Evolutionary conservation across 2,329 filamentous ascomycete genomes (phyloP).

Genomic region (Drechslera avenae): DNA sequence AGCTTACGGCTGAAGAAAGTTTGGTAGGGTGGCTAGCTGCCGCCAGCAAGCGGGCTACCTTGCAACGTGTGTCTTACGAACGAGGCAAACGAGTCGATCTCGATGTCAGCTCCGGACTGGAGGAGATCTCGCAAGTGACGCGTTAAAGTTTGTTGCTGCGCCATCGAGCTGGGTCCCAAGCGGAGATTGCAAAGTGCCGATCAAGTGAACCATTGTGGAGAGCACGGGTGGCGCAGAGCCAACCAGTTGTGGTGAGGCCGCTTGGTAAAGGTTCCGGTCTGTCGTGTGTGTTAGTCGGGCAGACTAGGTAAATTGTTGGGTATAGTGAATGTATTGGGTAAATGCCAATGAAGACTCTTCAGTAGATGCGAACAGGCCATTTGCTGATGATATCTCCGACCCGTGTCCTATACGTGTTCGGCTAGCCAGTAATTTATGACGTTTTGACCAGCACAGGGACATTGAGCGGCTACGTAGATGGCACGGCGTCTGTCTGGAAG

Average conservation of each 20-base stretch:
- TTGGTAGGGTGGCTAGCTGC: conserved; percentile 13
- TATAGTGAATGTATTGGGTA: neutral
- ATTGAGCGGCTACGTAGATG: conserved; percentile 1
- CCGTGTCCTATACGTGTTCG: too few species aligned
- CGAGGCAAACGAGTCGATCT: neutral
- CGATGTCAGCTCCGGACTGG: conserved; percentile 1
- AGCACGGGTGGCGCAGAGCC: conserved; percentile 7
- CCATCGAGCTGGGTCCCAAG: conserved; percentile 6
- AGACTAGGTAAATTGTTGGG: conserved; percentile 5
- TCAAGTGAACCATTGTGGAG: conserved; percentile 15
- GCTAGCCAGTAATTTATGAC: too few species aligned
- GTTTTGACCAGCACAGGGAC: too few species aligned
- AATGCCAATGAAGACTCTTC: neutral
- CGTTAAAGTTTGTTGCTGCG: conserved; percentile 6
- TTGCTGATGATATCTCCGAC: too few species aligned
- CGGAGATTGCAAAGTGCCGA: conserved; percentile 1
- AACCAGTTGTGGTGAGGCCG: conserved; percentile 7
- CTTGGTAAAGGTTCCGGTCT: conserved; percentile 8
- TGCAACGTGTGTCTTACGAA: conserved; percentile 12
- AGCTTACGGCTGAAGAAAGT: conserved; percentile 6
- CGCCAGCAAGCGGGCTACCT: conserved; percentile 9
- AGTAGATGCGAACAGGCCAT: neutral
- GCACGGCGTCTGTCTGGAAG: conserved; percentile 6
- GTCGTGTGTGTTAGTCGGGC: conserved; percentile 6
- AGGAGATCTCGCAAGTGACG: conserved; percentile 7